Evolutionary conservation across 257 asterid genomes (phyloP).

Genomic region (Rehmannia glutinosa): DNA sequence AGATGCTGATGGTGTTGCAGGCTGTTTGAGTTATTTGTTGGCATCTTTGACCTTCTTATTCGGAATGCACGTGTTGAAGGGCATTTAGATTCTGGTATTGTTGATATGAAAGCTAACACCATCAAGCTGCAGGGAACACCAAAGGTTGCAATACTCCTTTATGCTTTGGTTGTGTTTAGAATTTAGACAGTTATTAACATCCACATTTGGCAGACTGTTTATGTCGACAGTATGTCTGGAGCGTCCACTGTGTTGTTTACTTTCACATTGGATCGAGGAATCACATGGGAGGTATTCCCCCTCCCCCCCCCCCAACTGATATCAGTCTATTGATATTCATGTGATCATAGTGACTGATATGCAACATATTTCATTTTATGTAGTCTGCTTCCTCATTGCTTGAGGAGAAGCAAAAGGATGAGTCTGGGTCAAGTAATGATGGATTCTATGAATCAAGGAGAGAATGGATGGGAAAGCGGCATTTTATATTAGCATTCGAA

Average conservation of each 20-base stretch:
- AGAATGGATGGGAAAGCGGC: constrained; percentile 96
- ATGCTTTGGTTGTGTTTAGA: constrained; percentile 25
- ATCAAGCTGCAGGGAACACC: constrained; percentile 73
- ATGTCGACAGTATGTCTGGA: constrained; percentile 85
- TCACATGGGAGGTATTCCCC: constrained; percentile 80
- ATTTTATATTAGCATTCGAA: constrained; percentile 79
- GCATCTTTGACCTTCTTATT: constrained; percentile 73
- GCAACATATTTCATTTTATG: constrained; percentile 18
- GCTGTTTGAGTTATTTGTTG: constrained; percentile 88
- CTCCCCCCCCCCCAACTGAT: not conserved
- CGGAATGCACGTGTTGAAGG: constrained; percentile 87
- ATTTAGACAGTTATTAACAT: constrained; percentile 24
- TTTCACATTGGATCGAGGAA: constrained; percentile 88
- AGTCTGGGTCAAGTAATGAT: constrained; percentile 44
- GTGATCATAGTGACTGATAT: constrained; percentile 1
- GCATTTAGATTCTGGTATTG: constrained; percentile 90
- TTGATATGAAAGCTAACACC: constrained; percentile 80
- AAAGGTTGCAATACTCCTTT: constrained; percentile 50
- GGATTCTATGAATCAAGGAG: constrained; percentile 93
- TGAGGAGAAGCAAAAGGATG: constrained; percentile 80
- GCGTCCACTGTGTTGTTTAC: constrained; percentile 88
- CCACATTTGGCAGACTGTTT: constrained; percentile 74
- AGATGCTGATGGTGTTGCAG: constrained; percentile 45
- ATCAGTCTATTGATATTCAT: not conserved
- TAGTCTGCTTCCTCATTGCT: constrained; percentile 83